Conservation (phyloP, 192 early-diverging fungal genomes). For the Coemansia sp. region DNA sequence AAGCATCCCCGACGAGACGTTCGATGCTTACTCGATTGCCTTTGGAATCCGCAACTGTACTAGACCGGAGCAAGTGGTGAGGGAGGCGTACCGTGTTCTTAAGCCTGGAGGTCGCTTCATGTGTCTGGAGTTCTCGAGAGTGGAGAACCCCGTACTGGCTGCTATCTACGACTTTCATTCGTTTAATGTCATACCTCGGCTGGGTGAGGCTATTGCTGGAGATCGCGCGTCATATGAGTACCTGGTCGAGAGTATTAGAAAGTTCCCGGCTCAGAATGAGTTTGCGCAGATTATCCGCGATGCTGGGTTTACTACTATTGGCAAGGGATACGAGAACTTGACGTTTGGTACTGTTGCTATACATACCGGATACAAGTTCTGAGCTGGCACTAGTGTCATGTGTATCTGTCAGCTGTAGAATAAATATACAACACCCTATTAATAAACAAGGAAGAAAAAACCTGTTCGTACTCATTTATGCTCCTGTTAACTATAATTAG, state of each 20-base stretch:
- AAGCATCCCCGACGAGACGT: constrained; percentile 70
- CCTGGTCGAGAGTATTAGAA: constrained; percentile 94
- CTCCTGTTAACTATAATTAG: constrained; percentile 4
- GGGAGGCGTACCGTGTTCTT: constrained; percentile 91
- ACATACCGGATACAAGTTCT: constrained; percentile 94
- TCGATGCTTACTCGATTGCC: constrained; percentile 96
- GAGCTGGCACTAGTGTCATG: constrained; percentile 5
- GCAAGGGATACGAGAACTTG: constrained; percentile 89
- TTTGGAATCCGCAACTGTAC: constrained; percentile 99
- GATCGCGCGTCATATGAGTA: constrained; percentile 96
- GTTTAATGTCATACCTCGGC: constrained; percentile 88
- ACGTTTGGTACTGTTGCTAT: constrained; percentile 98
- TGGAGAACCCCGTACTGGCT: constrained; percentile 84
- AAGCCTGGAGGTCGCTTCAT: constrained; percentile 96
- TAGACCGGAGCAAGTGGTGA: constrained; percentile 83
- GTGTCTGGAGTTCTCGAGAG: constrained; percentile 92
- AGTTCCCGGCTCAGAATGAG: constrained; percentile 86
- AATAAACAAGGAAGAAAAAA: background rate
- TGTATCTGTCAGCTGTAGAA: background rate
- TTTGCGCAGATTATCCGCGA: constrained; percentile 92
- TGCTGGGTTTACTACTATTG: constrained; percentile 88
- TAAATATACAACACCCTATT: background rate
- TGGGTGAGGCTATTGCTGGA: constrained; percentile 86
- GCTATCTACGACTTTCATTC: constrained; percentile 91
- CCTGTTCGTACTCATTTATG: background rate